phyloP scores from a whole-genome alignment of 2,329 filamentous ascomycete species.

The Ilyonectria sp. region DNA sequence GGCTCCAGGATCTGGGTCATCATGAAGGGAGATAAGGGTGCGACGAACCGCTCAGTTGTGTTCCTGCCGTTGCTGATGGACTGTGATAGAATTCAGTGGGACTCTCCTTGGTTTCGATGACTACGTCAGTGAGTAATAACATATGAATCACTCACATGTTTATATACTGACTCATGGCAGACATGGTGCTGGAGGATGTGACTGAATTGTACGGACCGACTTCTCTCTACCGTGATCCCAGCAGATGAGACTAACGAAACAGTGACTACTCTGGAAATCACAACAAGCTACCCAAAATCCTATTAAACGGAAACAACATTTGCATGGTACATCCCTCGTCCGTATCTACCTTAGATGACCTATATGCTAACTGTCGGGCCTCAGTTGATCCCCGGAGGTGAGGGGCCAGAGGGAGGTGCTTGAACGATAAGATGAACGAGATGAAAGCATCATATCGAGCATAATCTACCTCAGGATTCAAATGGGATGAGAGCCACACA shows the following conservation, averaged over 20 bases:
- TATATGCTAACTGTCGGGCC: conserved; percentile 23
- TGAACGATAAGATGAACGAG: conserved; percentile 22
- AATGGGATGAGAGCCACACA: not conserved
- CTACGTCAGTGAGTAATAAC: conserved; percentile 91
- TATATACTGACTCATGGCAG: conserved; percentile 63
- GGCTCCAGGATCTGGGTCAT: conserved; percentile 98
- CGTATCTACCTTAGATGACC: not conserved
- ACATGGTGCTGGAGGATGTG: conserved; percentile 98
- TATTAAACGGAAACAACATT: conserved; percentile 98
- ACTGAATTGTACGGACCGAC: conserved; percentile 84
- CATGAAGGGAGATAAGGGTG: conserved; percentile 99
- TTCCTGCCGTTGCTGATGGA: conserved; percentile 31
- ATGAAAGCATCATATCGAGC: conserved; percentile 28
- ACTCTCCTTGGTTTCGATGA: conserved; percentile 97
- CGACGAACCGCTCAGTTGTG: conserved; percentile 15
- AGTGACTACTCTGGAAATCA: conserved; percentile 94
- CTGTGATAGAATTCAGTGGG: conserved; percentile 86
- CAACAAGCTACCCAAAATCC: conserved; percentile 92
- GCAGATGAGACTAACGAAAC: conserved; percentile 40
- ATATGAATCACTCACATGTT: not conserved
- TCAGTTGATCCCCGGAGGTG: conserved; percentile 85
- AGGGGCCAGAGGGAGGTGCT: conserved; percentile 70
- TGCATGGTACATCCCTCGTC: conserved; percentile 85
- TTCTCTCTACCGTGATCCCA: not conserved
- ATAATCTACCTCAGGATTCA: conserved; percentile 20